Evolutionary conservation across 225 moss, liverwort and hornwort species (phyloP).

Genomic region (Lunularia cruciata): DNA sequence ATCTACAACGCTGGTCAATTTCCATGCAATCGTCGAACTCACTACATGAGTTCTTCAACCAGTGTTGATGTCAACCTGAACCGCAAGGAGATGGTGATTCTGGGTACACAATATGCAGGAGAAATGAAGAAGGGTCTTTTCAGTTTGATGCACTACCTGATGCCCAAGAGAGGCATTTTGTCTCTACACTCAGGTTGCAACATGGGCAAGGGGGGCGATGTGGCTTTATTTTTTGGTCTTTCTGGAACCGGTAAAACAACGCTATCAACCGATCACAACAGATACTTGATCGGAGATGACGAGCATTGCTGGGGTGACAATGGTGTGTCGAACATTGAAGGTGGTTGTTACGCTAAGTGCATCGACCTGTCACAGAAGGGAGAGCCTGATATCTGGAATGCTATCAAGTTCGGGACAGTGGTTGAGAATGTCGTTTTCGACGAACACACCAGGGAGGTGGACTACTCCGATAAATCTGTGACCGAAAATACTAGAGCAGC

Average conservation of each 20-base stretch:
- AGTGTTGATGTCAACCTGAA: constrained; percentile 99
- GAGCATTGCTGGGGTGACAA: constrained; percentile 92
- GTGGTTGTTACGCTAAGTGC: constrained; percentile 97
- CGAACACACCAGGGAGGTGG: constrained; percentile 84
- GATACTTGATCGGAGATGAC: constrained; percentile 90
- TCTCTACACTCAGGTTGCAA: constrained; percentile 99
- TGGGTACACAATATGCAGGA: constrained; percentile 99
- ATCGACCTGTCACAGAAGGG: constrained; percentile 77
- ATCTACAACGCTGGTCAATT: constrained; percentile 99
- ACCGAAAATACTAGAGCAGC: constrained; percentile 98
- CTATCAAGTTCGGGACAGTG: constrained; percentile 99
- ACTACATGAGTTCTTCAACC: constrained; percentile 99
- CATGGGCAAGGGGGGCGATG: constrained; percentile 99
- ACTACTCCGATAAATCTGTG: constrained; percentile 90
- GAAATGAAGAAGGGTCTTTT: constrained; percentile 99
- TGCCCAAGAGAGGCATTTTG: constrained; percentile 98
- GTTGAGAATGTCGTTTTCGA: constrained; percentile 96
- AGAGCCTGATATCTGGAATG: constrained; percentile 97
- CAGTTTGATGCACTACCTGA: constrained; percentile 99
- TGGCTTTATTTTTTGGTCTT: constrained; percentile 99
- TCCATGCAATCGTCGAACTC: constrained; percentile 99
- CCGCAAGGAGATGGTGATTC: constrained; percentile 99
- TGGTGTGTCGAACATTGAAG: constrained; percentile 94
- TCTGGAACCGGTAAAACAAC: constrained; percentile 99
- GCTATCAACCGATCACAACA: constrained; percentile 83